Conservation (phyloP, 179 eudicot genomes). For the Carnegiea gigantea region DNA sequence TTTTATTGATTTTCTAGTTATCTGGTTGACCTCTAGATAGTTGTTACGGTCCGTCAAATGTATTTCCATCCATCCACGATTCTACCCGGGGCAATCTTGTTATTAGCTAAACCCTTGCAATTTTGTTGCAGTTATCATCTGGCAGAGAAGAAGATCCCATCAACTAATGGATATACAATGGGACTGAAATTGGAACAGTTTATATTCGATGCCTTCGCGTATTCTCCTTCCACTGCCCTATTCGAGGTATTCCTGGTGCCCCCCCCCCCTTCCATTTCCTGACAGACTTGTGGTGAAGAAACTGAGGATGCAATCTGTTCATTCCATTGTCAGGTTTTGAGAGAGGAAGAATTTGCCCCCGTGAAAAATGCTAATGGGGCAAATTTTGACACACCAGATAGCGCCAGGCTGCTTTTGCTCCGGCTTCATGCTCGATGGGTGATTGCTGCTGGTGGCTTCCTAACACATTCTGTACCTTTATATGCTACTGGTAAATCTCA, state of each 20-base stretch:
- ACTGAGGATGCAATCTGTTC: conserved; percentile 6
- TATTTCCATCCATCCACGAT: neutral
- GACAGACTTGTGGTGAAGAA: neutral
- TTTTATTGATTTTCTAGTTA: neutral
- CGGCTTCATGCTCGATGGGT: conserved; percentile 99
- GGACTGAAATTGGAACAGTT: conserved; percentile 92
- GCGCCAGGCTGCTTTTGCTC: conserved; percentile 81
- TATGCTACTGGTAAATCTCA: conserved; percentile 69
- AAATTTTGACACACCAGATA: conserved; percentile 95
- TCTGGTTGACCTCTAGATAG: neutral
- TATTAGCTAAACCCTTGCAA: neutral
- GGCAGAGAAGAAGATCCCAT: conserved; percentile 93
- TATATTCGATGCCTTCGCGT: conserved; percentile 89
- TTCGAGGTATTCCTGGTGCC: conserved; percentile 68
- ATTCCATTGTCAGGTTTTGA: conserved; percentile 51
- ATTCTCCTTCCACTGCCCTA: conserved; percentile 91
- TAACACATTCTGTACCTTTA: conserved; percentile 94
- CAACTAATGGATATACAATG: conserved; percentile 64
- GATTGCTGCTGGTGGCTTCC: conserved; percentile 94
- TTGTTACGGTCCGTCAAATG: neutral
- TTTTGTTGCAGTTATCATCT: conserved; percentile 78
- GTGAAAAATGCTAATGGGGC: conserved; percentile 95
- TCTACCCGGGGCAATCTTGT: neutral
- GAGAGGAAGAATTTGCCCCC: conserved; percentile 98
- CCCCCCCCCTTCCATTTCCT: neutral